Conservation (phyloP, 345 rosid species). For the Boechera divaricarpa region DNA sequence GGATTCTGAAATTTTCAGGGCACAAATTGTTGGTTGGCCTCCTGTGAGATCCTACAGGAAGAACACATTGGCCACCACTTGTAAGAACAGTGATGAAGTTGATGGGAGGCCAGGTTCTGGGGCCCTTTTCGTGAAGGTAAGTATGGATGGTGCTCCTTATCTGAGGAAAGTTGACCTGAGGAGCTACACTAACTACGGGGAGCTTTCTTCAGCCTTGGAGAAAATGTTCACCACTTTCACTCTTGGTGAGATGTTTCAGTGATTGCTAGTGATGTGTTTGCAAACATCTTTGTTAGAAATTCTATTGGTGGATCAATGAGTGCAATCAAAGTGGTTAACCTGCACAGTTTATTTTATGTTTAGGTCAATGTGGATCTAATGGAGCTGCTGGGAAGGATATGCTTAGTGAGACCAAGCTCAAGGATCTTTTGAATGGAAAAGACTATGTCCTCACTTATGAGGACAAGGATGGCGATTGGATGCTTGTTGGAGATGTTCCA, state of each 20-base stretch:
- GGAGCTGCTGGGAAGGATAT: conserved; percentile 66
- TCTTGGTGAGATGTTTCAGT: conserved; percentile 62
- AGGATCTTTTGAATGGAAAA: conserved; percentile 86
- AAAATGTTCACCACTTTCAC: conserved; percentile 96
- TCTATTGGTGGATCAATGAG: not conserved
- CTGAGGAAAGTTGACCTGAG: conserved; percentile 90
- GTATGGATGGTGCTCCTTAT: conserved; percentile 98
- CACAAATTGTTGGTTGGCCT: conserved; percentile 52
- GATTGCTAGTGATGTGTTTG: conserved; percentile 16
- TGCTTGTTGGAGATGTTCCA: conserved; percentile 98
- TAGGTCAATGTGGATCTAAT: conserved; percentile 79
- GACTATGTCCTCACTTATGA: conserved; percentile 94
- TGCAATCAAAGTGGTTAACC: conserved; percentile 28
- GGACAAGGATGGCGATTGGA: conserved; percentile 95
- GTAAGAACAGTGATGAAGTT: conserved; percentile 86
- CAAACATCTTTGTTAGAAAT: not conserved
- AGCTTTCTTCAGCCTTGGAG: conserved; percentile 83
- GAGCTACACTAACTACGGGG: conserved; percentile 67
- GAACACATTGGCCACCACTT: conserved; percentile 63
- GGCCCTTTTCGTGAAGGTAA: conserved; percentile 82
- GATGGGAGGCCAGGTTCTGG: too few species aligned
- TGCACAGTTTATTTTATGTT: conserved; percentile 30
- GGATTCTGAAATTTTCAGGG: conserved; percentile 32
- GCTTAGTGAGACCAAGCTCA: conserved; percentile 70
- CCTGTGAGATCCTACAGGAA: conserved; percentile 51